Conservation (phyloP, 345 rosid genomes). For the Moricandia moricandioides region DNA sequence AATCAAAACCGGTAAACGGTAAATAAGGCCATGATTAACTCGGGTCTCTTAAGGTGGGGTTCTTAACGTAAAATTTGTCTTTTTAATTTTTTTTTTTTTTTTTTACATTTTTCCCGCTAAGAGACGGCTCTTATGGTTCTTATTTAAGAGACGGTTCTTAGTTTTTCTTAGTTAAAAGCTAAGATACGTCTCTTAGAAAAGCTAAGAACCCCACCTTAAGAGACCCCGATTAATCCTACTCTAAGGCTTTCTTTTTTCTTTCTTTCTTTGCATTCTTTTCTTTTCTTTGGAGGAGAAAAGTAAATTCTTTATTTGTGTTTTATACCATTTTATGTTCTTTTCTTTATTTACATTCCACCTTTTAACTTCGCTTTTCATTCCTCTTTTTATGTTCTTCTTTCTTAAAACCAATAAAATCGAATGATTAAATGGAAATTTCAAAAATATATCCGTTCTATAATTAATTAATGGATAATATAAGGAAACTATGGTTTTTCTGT, state of each 20-base stretch:
- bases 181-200: no score
- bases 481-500: background rate
- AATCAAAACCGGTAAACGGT: slow-evolving; percentile 34
- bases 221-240: no score
- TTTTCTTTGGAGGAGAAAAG: slow-evolving; percentile 37
- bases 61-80: no score
- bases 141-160: no score
- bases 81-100: no score
- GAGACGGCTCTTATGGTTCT: no score
- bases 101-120: no score
- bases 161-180: no score
- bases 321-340: slow-evolving; percentile 21
- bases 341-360: slow-evolving; percentile 26
- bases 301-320: slow-evolving; percentile 30
- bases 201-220: no score
- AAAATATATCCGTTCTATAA: background rate
- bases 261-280: slow-evolving; percentile 33
- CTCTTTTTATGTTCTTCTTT: background rate
- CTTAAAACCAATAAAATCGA: background rate
- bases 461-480: background rate
- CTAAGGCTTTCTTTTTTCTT: slow-evolving; percentile 46
- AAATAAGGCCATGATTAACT: no score
- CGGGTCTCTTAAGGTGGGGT: no score
- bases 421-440: background rate
- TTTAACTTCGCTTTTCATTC: slow-evolving; percentile 1